Evolutionary conservation across 495 filamentous ascomycete genomes (phyloP).

Genomic region (Evernia prunastri): DNA sequence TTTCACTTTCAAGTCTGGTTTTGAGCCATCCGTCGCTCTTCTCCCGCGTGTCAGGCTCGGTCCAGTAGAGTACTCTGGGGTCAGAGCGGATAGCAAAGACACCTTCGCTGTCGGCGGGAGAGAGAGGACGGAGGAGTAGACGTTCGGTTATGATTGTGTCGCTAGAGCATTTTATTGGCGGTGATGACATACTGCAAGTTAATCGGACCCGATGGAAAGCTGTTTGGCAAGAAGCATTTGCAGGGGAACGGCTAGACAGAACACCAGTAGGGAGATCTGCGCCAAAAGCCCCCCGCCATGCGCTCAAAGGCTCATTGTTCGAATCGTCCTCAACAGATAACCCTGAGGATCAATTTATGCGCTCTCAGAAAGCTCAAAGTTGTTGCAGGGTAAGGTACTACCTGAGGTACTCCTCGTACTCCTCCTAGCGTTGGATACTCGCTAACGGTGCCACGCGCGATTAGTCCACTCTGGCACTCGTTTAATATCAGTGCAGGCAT

Average conservation of each 20-base stretch:
- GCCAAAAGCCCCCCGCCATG: too few species aligned
- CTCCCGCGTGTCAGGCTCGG: constrained; percentile 6
- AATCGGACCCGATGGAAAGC: background rate
- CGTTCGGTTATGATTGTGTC: constrained; percentile 4
- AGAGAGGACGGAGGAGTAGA: constrained; percentile 1
- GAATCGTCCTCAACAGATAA: too few species aligned
- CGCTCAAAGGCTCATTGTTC: too few species aligned
- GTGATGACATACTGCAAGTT: background rate
- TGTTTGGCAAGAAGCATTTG: background rate
- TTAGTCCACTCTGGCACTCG: too few species aligned
- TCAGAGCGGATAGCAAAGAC: constrained; percentile 3
- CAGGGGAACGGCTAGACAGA: background rate
- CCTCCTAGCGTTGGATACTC: too few species aligned
- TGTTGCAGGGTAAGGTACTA: too few species aligned
- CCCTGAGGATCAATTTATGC: constrained; percentile 3
- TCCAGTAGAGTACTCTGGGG: constrained; percentile 15
- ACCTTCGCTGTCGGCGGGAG: background rate
- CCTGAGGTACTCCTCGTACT: too few species aligned
- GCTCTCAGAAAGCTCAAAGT: background rate
- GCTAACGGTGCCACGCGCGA: too few species aligned
- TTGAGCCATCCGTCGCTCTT: constrained; percentile 12
- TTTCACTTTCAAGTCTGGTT: constrained; percentile 1
- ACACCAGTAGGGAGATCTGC: too few species aligned
- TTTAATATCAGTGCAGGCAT: too few species aligned
- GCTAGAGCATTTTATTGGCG: background rate